Evolutionary conservation across 768 basidiomycete species (phyloP), one percentile per base, ranked within the genome.

Genomic region (Podaxis pistillaris): DNA sequence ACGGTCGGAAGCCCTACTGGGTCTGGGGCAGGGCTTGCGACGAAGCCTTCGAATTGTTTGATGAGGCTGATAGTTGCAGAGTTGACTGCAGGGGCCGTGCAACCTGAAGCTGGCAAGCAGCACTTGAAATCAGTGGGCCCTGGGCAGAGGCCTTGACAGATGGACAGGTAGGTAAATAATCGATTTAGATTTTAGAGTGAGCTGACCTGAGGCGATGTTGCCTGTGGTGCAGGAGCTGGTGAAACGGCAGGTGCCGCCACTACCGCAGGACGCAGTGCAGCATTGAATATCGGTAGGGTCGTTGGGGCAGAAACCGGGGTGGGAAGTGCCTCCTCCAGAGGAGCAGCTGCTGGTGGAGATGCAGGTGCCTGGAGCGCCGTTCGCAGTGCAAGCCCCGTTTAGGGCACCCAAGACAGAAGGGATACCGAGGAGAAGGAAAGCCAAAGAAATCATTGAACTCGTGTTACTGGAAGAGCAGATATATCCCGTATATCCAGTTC

Each of bases 1-100:
- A 75, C 75, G 26, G 74, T 76, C 3, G 74, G 74, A 47, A 76
- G 68, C 13, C 73, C 74, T 9, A 75, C 72, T 44, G 75, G 75
- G 64, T 76, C 75, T 22, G 74, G 75, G 12, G 68, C 68, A 11
- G 75, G 75, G 17, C 64, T 64, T n/a, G 72, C 36, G 22, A 76
- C 75, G 65, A 76, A 76, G 19, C 74, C 74, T 70, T 76, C 75
- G 54, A 70, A 75, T 22, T 58, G 19, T 52, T 76, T 74, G 65
- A 76, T 74, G 36, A 73, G 58, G 30, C 61, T 64, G 59, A 75
- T 50, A 3, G 74, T 75, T 13, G 72, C 72, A 36, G 61, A 58
- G 66, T 75, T 76, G 49, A 74, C 71, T 5, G 65, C 41, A 4
- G 71, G 68, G 0, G 69, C 54, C 1, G 54, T 54, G 49, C 70